Percentiles rank a stretch among this genome's conserved stretches.
These are phyloP conservation scores for Rubus idaeus DNA, from an alignment of 306 rosid genomes.

Conservation along the genomic window DNA sequence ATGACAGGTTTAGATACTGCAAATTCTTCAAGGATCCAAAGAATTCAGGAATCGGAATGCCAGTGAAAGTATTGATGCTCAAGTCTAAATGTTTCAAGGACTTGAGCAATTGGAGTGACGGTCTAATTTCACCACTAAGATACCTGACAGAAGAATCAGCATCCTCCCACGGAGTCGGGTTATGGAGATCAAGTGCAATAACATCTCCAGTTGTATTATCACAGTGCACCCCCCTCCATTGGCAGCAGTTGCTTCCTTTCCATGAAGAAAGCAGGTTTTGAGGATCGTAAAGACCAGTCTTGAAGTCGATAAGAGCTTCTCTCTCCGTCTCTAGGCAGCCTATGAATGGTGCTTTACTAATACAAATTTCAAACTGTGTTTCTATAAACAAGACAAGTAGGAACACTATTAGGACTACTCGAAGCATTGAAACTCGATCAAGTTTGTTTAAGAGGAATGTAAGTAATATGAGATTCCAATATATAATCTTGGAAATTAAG, in stretches of 20 bases:
- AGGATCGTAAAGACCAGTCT: constrained; percentile 45
- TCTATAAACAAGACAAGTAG: not conserved
- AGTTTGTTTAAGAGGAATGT: not conserved
- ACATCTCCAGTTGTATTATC: constrained; percentile 37
- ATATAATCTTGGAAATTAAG: constrained; percentile 14
- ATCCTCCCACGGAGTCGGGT: constrained; percentile 5
- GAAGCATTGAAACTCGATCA: constrained; percentile 18
- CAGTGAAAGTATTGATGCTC: constrained; percentile 43
- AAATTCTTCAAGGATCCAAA: constrained; percentile 42
- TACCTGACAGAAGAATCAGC: constrained; percentile 23
- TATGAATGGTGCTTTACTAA: not conserved
- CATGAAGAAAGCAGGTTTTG: constrained; percentile 34
- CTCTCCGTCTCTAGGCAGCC: constrained; percentile 30
- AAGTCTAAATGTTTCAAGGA: constrained; percentile 43
- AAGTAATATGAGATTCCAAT: not conserved
- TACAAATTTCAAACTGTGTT: too few species aligned
- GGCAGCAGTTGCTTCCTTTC: constrained; percentile 44
- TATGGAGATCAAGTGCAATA: constrained; percentile 38
- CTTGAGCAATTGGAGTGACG: constrained; percentile 38
- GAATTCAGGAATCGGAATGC: constrained; percentile 27
- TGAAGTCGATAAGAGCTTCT: constrained; percentile 45
- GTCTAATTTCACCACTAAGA: constrained; percentile 43
- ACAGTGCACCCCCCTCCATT: constrained; percentile 43
- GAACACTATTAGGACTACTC: constrained; percentile 10
- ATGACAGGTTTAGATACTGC: constrained; percentile 42